Percentiles rank a stretch among this genome's conserved stretches.
Conservation (phyloP, 192 early-diverging fungal genomes). For the Spinellus fusiger region DNA sequence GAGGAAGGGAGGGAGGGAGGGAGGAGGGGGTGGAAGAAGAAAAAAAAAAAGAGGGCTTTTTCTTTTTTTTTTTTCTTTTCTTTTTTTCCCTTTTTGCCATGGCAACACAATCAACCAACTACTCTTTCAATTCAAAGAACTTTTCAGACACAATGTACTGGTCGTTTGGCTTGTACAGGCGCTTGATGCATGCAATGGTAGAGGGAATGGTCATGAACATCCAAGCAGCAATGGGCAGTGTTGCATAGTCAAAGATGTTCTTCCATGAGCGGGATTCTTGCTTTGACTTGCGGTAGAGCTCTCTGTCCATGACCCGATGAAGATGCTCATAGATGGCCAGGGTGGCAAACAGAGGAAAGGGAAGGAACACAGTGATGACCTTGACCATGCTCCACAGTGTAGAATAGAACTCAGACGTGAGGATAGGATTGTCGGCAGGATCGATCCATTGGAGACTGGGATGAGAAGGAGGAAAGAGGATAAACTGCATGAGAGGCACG, state of each 20-base stretch:
- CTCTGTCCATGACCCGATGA: constrained; percentile 35
- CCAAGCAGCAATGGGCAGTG: constrained; percentile 41
- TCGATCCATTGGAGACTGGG: constrained; percentile 16
- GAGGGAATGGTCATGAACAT: constrained; percentile 46
- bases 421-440: constrained; percentile 34
- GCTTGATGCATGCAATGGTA: constrained; percentile 36
- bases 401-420: constrained; percentile 33
- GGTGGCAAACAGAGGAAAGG: constrained; percentile 38
- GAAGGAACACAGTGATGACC: constrained; percentile 34
- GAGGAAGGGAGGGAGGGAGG: too few species aligned
- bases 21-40: too few species aligned
- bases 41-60: not conserved
- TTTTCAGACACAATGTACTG: constrained; percentile 40
- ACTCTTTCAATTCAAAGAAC: constrained; percentile 27
- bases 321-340: constrained; percentile 40
- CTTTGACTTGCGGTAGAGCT: constrained; percentile 35
- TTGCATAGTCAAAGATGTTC: constrained; percentile 33
- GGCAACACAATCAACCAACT: too few species aligned
- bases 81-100: not conserved
- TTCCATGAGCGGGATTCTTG: constrained; percentile 33
- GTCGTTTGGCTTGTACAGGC: constrained; percentile 29
- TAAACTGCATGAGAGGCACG: constrained; percentile 41
- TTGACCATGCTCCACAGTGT: constrained; percentile 38
- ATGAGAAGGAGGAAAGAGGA: constrained; percentile 29
- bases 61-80: not conserved